phyloP scores from a whole-genome alignment of 2,329 filamentous ascomycete genomes.

The Hymenoscyphus scutula region DNA sequence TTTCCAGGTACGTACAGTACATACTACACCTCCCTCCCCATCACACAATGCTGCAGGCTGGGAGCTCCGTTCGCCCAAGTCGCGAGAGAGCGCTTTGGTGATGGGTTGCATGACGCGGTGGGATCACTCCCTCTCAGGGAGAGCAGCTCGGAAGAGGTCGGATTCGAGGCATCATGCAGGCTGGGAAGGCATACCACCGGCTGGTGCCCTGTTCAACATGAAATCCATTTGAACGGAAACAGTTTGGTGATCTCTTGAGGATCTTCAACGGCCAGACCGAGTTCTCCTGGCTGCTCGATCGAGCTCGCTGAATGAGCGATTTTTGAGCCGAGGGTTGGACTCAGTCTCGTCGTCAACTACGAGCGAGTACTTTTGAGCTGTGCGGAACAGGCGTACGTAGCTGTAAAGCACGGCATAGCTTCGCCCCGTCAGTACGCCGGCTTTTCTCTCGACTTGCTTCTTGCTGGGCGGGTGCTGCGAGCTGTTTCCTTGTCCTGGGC shows the following conservation, averaged over 20 bases:
- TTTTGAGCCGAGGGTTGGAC: background rate
- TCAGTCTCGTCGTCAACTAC: background rate
- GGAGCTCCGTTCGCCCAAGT: background rate
- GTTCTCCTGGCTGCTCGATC: background rate
- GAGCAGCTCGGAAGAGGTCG: background rate
- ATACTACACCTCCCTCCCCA: background rate
- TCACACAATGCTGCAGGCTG: background rate
- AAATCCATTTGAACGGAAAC: background rate
- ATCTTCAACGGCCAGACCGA: background rate
- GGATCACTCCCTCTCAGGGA: constrained; percentile 1
- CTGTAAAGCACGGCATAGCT: constrained; percentile 1
- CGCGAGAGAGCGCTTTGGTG: constrained; percentile 1
- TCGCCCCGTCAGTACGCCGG: constrained; percentile 2
- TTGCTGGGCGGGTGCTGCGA: background rate
- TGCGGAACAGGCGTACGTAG: background rate
- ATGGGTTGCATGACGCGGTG: constrained; percentile 2
- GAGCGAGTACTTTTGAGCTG: background rate
- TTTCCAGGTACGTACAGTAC: constrained; percentile 1
- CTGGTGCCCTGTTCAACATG: background rate
- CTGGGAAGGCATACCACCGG: background rate
- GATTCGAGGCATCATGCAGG: constrained; percentile 4
- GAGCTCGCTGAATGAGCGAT: background rate
- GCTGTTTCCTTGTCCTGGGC: background rate
- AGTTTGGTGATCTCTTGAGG: background rate
- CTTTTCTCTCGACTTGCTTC: background rate